Evolutionary conservation across 768 basidiomycete species (phyloP), one percentile per base, ranked within the genome.

Genomic region (Coprinopsis sp.): DNA sequence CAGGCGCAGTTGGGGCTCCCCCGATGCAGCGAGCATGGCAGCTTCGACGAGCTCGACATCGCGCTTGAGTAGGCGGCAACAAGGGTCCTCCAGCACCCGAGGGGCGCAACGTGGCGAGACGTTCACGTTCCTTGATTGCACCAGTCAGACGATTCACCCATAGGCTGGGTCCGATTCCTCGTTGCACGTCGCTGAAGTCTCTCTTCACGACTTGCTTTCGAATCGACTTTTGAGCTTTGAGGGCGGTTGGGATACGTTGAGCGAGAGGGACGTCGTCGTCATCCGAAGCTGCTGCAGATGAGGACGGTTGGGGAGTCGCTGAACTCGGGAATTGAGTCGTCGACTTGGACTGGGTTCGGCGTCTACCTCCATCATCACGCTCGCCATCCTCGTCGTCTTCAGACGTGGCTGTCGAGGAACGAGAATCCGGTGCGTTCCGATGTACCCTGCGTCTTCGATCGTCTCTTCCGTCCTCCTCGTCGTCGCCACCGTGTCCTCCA

Each of bases 221-320:
- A 45, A 95, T 87, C 4, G 84, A 82, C 55, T 79, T 81, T 57
- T 95, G 92, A 8, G 90, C 91, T 3, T 72, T 77, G 48, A 95
- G 65, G 3, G 92, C 92, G 1, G 82, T 84, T 3, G 91, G 92
- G 45, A 91, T 89, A 24, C 82, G 74, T 52, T 78, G 81, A 2
- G 91, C 92, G 13, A 95, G 73, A 1, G 92, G 92, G 1, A 91
- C 70, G 54, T 95, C 85, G 59, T 95, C 91, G 44, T 88, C 82
- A 30, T 76, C 71, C 24, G 64, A 65, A 25, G 62, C 59, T 10
- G 33, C 46, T 25, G 50, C 50, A n/a, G n/a, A n/a, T n/a, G n/a
- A n/a, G n/a, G n/a, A n/a, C n/a, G n/a, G n/a, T n/a, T n/a, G n/a
- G n/a, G n/a, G n/a, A 39, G 19, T 52, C 63, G 23, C 52, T 8